A percentile compares a stretch with the other conserved stretches of the same genome.
These are phyloP conservation scores for Saccharomycopsis vini DNA, from an alignment of 805 yeast species.

Conservation along the genomic window DNA sequence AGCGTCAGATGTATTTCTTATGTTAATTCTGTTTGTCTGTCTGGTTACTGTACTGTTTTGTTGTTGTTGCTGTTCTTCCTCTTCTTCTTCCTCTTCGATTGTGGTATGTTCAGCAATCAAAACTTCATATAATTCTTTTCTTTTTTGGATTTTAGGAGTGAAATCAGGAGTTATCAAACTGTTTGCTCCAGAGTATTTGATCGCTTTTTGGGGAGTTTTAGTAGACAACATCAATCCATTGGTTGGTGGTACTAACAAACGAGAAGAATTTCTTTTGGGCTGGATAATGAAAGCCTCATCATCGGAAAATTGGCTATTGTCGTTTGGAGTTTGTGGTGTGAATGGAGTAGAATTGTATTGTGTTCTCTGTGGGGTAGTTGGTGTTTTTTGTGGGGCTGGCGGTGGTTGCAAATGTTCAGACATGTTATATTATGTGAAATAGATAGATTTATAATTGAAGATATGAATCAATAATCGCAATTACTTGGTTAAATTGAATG, in stretches of 20 bases:
- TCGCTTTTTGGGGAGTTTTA: constrained; percentile 1
- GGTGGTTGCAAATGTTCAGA: neutral
- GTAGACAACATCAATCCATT: neutral
- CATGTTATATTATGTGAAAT: too few species aligned
- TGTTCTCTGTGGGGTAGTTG: neutral
- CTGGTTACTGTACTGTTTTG: too few species aligned
- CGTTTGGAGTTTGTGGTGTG: constrained; percentile 11
- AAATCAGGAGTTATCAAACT: constrained; percentile 16
- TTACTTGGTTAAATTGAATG: too few species aligned
- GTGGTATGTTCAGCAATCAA: neutral
- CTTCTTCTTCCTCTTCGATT: neutral
- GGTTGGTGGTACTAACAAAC: neutral
- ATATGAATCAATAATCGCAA: too few species aligned
- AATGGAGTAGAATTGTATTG: neutral
- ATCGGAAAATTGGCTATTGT: neutral
- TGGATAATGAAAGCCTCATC: neutral
- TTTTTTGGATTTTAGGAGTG: constrained; percentile 16
- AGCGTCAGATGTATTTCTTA: too few species aligned
- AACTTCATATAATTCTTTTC: constrained; percentile 13
- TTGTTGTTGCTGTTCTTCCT: too few species aligned
- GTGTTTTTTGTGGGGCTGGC: neutral
- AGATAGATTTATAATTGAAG: too few species aligned
- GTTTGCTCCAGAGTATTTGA: neutral
- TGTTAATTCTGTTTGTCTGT: too few species aligned
- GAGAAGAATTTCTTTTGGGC: neutral